phyloP scores from a whole-genome alignment of 2,329 filamentous ascomycete genomes.

The Pyrenochaeta sp. region DNA sequence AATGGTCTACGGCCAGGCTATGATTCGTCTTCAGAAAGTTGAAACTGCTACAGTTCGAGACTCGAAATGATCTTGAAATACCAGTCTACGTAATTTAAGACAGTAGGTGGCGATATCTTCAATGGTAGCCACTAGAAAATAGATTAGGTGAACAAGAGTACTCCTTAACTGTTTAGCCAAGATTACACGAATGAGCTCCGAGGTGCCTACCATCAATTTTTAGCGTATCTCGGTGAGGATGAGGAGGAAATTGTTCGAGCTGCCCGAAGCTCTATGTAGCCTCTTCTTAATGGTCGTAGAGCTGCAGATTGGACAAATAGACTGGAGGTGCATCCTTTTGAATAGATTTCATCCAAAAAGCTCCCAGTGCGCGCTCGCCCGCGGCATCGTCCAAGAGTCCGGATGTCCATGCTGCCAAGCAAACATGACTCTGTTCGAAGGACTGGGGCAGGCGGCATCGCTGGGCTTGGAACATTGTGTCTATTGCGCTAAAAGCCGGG shows the following conservation, averaged over 20 bases:
- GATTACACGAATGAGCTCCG: no score
- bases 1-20: neutral
- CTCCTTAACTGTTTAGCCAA: neutral
- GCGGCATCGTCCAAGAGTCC: neutral
- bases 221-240: no score
- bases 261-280: neutral
- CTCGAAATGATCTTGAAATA: neutral
- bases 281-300: neutral
- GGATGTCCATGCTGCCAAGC: neutral
- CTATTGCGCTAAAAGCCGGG: neutral
- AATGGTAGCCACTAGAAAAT: neutral
- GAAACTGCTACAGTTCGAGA: neutral
- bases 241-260: neutral
- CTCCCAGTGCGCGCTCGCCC: neutral
- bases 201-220: neutral
- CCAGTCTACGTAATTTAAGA: neutral
- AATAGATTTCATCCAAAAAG: neutral
- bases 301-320: neutral
- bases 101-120: neutral
- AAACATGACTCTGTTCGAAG: neutral
- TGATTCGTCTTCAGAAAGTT: neutral
- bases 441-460: neutral
- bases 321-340: neutral
- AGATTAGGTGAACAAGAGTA: neutral
- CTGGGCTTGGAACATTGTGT: neutral